Percentiles rank a stretch among this genome's conserved stretches.
Conservation (phyloP, 2,329 filamentous ascomycete genomes). For the Neopestalotiopsis sp. region DNA sequence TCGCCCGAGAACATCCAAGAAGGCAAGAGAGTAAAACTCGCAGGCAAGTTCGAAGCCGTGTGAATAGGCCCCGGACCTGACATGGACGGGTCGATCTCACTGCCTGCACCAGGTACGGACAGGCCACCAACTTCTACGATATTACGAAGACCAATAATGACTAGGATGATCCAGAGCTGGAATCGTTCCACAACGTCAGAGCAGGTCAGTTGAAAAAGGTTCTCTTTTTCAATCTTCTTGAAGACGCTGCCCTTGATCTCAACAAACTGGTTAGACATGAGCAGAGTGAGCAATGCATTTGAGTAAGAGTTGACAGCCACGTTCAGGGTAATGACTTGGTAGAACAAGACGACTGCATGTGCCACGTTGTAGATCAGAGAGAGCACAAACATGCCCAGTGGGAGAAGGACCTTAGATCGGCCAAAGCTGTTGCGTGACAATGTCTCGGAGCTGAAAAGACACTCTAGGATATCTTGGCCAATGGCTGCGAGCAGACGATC, state of each 20-base stretch:
- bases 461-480: slow-evolving; percentile 95
- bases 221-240: slow-evolving; percentile 98
- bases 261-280: slow-evolving; percentile 97
- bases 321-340: slow-evolving; percentile 96
- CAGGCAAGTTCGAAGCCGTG: slow-evolving; percentile 78
- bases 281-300: slow-evolving; percentile 87
- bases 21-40: slow-evolving; percentile 89
- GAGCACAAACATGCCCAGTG: slow-evolving; percentile 88
- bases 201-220: slow-evolving; percentile 93
- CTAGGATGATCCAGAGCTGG: slow-evolving; percentile 95
- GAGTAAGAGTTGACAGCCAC: slow-evolving; percentile 99
- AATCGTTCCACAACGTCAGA: slow-evolving; percentile 97
- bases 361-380: slow-evolving; percentile 86
- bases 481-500: slow-evolving; percentile 90
- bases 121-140: slow-evolving; percentile 93
- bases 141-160: slow-evolving; percentile 95
- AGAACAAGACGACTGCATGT: slow-evolving; percentile 89
- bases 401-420: slow-evolving; percentile 86
- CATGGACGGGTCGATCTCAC: slow-evolving; percentile 51
- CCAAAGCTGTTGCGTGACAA: slow-evolving; percentile 87
- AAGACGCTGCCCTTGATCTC: slow-evolving; percentile 99
- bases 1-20: slow-evolving; percentile 79
- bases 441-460: slow-evolving; percentile 90
- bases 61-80: slow-evolving; percentile 65
- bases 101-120: slow-evolving; percentile 62